These are phyloP conservation scores for Rhododendron simsii DNA, from an alignment of 148 eudicot species.

Conservation along the genomic window DNA sequence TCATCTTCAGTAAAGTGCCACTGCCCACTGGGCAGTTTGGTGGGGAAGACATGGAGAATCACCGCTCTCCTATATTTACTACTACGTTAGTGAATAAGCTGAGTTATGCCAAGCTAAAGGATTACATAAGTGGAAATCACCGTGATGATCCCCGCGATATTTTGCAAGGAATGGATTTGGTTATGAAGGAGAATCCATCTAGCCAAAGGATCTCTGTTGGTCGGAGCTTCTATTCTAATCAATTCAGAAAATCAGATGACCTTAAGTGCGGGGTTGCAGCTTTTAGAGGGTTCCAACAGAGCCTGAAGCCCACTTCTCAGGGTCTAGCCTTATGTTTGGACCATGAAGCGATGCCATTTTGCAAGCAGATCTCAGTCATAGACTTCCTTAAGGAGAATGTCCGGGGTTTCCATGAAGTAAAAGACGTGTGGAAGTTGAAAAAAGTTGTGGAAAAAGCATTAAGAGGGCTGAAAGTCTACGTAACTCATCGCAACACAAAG, in stretches of 20 bases:
- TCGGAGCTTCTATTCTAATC: background rate
- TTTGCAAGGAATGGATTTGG: background rate
- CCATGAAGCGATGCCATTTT: conserved; percentile 46
- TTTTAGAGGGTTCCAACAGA: conserved; percentile 2
- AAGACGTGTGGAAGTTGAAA: conserved; percentile 9
- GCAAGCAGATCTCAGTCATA: conserved; percentile 38
- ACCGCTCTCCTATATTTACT: conserved; percentile 25
- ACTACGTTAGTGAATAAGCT: conserved; percentile 33
- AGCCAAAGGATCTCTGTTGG: background rate
- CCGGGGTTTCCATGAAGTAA: conserved; percentile 7
- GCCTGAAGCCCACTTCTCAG: conserved; percentile 13
- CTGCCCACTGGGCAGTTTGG: conserved; percentile 40
- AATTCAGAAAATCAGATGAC: background rate
- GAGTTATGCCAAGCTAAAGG: conserved; percentile 39
- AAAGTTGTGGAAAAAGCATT: conserved; percentile 21
- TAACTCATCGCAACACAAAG: conserved; percentile 52
- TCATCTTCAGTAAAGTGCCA: conserved; percentile 7
- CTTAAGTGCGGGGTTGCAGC: background rate
- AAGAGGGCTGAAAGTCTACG: conserved; percentile 43
- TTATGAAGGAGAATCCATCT: background rate
- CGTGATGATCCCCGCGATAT: background rate
- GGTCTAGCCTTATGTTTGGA: conserved; percentile 57
- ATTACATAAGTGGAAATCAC: conserved; percentile 21
- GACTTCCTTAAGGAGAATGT: conserved; percentile 44
- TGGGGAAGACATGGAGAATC: conserved; percentile 28